Percentiles rank a stretch among this genome's conserved stretches.
Evolutionary conservation across 2,329 filamentous ascomycete species (phyloP).

Genomic region (Coleophoma crateriformis): DNA sequence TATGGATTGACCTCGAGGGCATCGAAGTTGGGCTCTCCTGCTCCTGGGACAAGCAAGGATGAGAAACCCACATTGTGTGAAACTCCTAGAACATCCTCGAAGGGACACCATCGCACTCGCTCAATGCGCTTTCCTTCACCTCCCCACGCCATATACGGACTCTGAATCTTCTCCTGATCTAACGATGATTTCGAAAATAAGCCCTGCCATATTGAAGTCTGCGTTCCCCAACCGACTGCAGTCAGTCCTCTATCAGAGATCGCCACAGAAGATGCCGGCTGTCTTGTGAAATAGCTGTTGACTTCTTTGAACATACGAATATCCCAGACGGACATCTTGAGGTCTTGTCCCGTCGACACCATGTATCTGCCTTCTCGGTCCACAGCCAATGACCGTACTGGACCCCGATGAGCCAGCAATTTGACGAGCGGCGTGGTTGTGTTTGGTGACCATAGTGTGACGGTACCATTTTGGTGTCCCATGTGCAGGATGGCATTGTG

Average conservation of each 20-base stretch:
- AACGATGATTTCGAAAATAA: conserved; percentile 70
- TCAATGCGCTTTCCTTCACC: conserved; percentile 79
- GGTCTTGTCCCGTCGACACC: conserved; percentile 87
- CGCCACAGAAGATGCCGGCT: conserved; percentile 75
- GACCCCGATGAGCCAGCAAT: conserved; percentile 81
- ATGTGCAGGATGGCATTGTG: conserved; percentile 89
- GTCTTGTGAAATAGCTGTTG: conserved; percentile 78
- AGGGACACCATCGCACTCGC: conserved; percentile 85
- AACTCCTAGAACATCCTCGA: conserved; percentile 86
- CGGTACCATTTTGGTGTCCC: conserved; percentile 91
- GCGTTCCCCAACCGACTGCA: conserved; percentile 86
- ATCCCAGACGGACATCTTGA: conserved; percentile 93
- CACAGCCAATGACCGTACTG: conserved; percentile 77
- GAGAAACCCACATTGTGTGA: conserved; percentile 83
- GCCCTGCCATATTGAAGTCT: conserved; percentile 85
- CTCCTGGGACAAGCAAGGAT: conserved; percentile 83
- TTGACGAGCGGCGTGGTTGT: conserved; percentile 82
- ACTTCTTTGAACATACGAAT: conserved; percentile 91
- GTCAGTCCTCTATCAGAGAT: conserved; percentile 88
- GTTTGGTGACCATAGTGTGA: conserved; percentile 95
- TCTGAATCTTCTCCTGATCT: conserved; percentile 74
- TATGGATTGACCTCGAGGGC: conserved; percentile 91
- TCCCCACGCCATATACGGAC: conserved; percentile 90
- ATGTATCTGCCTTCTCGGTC: conserved; percentile 92
- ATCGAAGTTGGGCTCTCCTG: conserved; percentile 97